A percentile compares a stretch with the other conserved stretches of the same genome.
Evolutionary conservation across 129 eudicot species (phyloP).

Genomic region (Apium graveolens): DNA sequence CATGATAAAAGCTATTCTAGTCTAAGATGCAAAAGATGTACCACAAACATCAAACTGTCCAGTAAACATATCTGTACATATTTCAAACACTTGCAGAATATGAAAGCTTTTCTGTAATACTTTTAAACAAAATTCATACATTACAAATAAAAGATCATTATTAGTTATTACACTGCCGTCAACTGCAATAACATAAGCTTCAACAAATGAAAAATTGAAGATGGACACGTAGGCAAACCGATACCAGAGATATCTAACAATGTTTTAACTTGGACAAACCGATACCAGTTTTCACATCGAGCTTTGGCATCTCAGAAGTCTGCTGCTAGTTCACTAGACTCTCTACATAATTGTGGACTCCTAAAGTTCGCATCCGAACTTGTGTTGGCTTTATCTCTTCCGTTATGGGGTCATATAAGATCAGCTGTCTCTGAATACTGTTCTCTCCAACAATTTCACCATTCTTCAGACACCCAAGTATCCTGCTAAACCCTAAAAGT

Average conservation of each 20-base stretch:
- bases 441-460: slow-evolving; percentile 10
- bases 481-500: not conserved
- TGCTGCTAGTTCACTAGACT: slow-evolving; percentile 6
- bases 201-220: too few relatives aligned
- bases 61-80: not conserved
- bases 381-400: not conserved
- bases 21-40: not conserved
- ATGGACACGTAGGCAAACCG: not conserved
- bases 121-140: not conserved
- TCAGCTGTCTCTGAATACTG: not conserved
- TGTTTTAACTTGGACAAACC: not conserved
- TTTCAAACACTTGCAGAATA: not conserved
- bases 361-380: not conserved
- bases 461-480: slow-evolving; percentile 6
- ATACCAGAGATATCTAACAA: not conserved
- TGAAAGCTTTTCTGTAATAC: too few relatives aligned
- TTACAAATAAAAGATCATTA: not conserved
- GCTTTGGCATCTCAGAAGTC: not conserved
- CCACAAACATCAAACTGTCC: not conserved
- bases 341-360: slow-evolving; percentile 7
- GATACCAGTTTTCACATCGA: not conserved
- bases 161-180: not conserved
- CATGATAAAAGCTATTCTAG: not conserved
- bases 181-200: too few relatives aligned
- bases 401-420: not conserved